Percentiles rank a stretch among this genome's conserved stretches.
Conservation (phyloP, 1,284 basidiomycete species). For the Rhodotorula sp. region DNA sequence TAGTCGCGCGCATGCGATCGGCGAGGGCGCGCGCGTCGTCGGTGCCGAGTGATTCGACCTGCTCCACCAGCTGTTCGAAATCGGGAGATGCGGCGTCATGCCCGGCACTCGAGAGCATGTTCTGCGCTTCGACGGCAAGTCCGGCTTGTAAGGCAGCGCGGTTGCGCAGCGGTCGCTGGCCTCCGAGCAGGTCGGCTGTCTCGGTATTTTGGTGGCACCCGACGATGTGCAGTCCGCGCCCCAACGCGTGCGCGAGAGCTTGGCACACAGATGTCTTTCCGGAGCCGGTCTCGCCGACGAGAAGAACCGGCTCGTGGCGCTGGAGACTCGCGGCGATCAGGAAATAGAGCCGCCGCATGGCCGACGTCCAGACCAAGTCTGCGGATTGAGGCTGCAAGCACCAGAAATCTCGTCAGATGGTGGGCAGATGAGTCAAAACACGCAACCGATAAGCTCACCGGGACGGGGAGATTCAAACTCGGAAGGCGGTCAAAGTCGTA, state of each 20-base stretch:
- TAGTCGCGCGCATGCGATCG: slow-evolving; percentile 52
- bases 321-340: slow-evolving; percentile 78
- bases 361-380: slow-evolving; percentile 80
- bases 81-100: slow-evolving; percentile 6
- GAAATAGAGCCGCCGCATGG: slow-evolving; percentile 86
- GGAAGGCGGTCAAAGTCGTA: slow-evolving; percentile 59
- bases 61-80: slow-evolving; percentile 15
- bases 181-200: slow-evolving; percentile 93
- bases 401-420: background rate
- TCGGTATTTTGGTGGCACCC: slow-evolving; percentile 99
- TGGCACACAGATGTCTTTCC: slow-evolving; percentile 98
- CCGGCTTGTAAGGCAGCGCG: slow-evolving; percentile 55
- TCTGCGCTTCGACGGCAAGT: slow-evolving; percentile 46
- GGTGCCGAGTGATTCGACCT: slow-evolving; percentile 35
- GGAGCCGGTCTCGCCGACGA: slow-evolving; percentile 97
- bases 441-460: slow-evolving; percentile 52
- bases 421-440: background rate
- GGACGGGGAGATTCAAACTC: slow-evolving; percentile 59
- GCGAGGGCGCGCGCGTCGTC: slow-evolving; percentile 48
- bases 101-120: slow-evolving; percentile 35
- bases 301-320: slow-evolving; percentile 89
- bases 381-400: slow-evolving; percentile 45
- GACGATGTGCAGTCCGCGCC: slow-evolving; percentile 67
- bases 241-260: slow-evolving; percentile 69
- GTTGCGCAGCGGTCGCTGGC: slow-evolving; percentile 88